Evolutionary conservation across 331 rosid genomes (phyloP).

Genomic region (Malus hybrid): DNA sequence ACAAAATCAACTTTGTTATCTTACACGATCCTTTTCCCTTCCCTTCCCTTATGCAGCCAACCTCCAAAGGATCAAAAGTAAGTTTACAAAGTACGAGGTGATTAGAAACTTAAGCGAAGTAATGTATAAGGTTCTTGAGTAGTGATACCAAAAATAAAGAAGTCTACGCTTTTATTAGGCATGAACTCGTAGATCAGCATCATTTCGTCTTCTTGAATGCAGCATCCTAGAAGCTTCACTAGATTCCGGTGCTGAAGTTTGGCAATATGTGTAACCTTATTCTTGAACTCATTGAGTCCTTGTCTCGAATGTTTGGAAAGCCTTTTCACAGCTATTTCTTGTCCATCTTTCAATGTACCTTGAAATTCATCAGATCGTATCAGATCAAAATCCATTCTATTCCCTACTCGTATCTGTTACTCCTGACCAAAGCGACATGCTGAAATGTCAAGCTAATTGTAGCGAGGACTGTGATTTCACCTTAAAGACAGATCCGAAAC

Average conservation of each 20-base stretch:
- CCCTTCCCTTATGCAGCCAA: too few relatives aligned
- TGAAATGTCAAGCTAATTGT: too few relatives aligned
- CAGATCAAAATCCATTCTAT: too few relatives aligned
- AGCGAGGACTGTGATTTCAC: not conserved
- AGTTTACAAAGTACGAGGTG: too few relatives aligned
- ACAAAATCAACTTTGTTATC: too few relatives aligned
- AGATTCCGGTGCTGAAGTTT: not conserved
- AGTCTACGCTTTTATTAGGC: not conserved
- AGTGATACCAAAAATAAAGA: not conserved
- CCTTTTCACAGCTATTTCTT: not conserved
- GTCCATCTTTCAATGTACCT: not conserved
- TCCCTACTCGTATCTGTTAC: too few relatives aligned
- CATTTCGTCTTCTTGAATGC: not conserved
- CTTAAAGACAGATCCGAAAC: not conserved
- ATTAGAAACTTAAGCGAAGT: too few relatives aligned
- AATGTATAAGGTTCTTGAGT: not conserved
- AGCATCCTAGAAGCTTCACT: not conserved
- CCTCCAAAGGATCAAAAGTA: too few relatives aligned
- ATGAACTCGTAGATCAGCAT: not conserved
- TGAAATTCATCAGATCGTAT: too few relatives aligned
- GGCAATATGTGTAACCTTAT: not conserved
- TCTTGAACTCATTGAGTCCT: not conserved
- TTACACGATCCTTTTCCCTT: too few relatives aligned
- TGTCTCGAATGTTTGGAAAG: not conserved
- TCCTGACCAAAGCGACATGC: too few relatives aligned